phyloP scores from a whole-genome alignment of 2,329 filamentous ascomycete genomes.

The Parascedosporium putredinis region DNA sequence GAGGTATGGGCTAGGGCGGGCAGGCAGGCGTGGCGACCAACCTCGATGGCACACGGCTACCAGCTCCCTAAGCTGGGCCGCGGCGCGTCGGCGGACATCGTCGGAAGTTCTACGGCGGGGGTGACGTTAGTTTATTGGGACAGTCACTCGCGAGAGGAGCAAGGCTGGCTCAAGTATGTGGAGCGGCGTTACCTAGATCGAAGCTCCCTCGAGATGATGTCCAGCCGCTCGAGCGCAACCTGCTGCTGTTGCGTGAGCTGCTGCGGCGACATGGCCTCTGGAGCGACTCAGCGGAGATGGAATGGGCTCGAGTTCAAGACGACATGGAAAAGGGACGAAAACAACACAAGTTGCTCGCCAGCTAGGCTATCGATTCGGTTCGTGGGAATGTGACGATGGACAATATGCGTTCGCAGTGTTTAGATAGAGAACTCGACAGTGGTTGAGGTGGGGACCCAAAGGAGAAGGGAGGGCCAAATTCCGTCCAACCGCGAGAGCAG shows the following conservation, averaged over 20 bases:
- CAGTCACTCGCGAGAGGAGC: not conserved
- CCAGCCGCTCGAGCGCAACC: conserved; percentile 44
- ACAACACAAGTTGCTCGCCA: not conserved
- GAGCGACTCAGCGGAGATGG: conserved; percentile 8
- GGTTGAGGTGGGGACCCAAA: not conserved
- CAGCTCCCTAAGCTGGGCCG: conserved; percentile 43
- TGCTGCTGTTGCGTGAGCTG: conserved; percentile 28
- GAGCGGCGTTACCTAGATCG: conserved; percentile 37
- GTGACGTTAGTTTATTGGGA: conserved; percentile 3
- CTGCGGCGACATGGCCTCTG: conserved; percentile 7
- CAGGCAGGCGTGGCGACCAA: too few species aligned
- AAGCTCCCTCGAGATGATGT: conserved; percentile 43
- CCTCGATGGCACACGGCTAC: conserved; percentile 46
- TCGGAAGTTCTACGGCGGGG: conserved; percentile 21
- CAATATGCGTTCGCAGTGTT: too few species aligned
- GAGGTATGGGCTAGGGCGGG: not conserved
- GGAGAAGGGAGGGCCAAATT: too few species aligned
- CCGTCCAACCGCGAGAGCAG: not conserved
- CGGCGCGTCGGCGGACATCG: conserved; percentile 41
- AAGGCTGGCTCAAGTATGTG: not conserved
- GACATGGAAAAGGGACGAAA: conserved; percentile 1
- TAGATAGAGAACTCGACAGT: not conserved
- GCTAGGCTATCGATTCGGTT: not conserved
- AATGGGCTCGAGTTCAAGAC: not conserved
- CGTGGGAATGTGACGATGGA: not conserved